These are phyloP conservation scores for Apiotrichum sp. DNA, from an alignment of 1,284 basidiomycete species.

Conservation along the genomic window DNA sequence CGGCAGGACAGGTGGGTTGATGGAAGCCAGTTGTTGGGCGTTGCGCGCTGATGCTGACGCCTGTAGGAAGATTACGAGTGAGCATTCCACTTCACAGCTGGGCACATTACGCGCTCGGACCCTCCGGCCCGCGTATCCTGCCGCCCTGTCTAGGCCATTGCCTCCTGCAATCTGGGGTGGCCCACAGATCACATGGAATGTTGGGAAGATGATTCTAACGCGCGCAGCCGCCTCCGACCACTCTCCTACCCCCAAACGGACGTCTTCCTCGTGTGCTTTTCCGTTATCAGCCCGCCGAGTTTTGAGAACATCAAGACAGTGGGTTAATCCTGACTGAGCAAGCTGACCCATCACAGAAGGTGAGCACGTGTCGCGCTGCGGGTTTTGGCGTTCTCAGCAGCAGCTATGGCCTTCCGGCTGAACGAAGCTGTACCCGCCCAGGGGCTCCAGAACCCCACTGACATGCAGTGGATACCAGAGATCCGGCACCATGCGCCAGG, in stretches of 20 bases:
- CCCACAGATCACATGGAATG: background rate
- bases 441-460: background rate
- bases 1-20: conserved; percentile 52
- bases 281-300: conserved; percentile 89
- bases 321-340: conserved; percentile 1
- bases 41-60: background rate
- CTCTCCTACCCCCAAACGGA: conserved; percentile 99
- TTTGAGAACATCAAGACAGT: conserved; percentile 64
- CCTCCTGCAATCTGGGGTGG: too few relatives aligned
- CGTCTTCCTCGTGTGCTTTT: conserved; percentile 99
- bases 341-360: conserved; percentile 41
- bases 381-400: too few relatives aligned
- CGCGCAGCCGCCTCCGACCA: conserved; percentile 81
- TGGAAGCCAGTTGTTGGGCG: too few relatives aligned
- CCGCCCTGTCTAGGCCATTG: too few relatives aligned
- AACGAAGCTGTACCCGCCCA: too few relatives aligned
- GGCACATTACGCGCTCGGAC: too few relatives aligned
- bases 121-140: too few relatives aligned
- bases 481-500: conserved; percentile 71
- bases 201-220: background rate
- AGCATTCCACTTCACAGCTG: too few relatives aligned
- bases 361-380: conserved; percentile 49
- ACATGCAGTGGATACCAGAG: conserved; percentile 82
- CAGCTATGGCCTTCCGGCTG: too few relatives aligned
- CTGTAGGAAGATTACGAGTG: conserved; percentile 67